Evolutionary conservation across 345 rosid genomes (phyloP).

Genomic region (Eucalyptus regnans): DNA sequence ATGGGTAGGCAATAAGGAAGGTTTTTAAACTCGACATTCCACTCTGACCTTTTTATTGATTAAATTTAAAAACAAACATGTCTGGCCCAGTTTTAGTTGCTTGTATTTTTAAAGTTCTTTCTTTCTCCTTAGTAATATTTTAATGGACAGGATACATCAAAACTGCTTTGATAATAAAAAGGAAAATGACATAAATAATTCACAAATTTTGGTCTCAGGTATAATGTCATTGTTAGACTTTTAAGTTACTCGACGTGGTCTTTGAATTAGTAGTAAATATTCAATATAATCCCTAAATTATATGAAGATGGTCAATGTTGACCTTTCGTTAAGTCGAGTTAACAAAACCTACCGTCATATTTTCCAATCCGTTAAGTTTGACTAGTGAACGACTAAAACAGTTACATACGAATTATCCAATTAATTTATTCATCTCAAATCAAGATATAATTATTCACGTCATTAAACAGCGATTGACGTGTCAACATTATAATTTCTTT

Average conservation of each 20-base stretch:
- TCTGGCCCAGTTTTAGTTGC: neutral
- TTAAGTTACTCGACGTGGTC: neutral
- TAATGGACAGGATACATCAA: neutral
- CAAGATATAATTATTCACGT: neutral
- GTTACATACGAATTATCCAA: neutral
- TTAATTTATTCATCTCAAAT: neutral
- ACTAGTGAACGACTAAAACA: accelerated
- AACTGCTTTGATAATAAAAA: neutral
- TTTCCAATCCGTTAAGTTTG: neutral
- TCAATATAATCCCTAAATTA: neutral
- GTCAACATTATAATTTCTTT: neutral
- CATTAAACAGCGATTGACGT: accelerated
- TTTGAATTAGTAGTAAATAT: neutral
- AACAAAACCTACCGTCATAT: neutral
- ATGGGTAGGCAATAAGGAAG: neutral
- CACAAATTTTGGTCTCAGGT: accelerated
- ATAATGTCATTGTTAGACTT: neutral
- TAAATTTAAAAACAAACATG: neutral
- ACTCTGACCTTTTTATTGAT: neutral
- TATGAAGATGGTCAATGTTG: neutral
- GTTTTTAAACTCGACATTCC: neutral
- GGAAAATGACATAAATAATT: neutral
- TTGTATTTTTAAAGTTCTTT: neutral
- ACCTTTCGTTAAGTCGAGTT: neutral
- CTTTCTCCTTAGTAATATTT: neutral